Base-by-base conservation (phyloP, 2,329 filamentous ascomycete species). In the Arthrinium phaeospermum region DNA sequence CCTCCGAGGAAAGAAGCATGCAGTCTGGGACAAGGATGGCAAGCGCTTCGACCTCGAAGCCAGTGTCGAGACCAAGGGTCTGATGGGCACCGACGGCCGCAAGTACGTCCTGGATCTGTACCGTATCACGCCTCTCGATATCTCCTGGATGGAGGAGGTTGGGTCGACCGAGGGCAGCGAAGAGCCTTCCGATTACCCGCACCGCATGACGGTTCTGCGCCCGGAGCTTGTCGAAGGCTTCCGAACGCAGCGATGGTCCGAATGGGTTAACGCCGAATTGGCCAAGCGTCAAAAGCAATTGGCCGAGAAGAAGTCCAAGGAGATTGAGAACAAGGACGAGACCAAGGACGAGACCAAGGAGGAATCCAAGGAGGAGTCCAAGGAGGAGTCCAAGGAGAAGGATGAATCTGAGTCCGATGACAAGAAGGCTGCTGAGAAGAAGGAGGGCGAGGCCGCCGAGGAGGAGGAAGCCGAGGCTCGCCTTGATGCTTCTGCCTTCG, bases 51-150 rank as follows among this genome's bases (percentile, higher is more conserved):
- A 98, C 74, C 88, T 99, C 4, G 96, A 98, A 82, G 94, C 94
- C 53, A 98, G 95, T 78, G 95, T 99, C 19, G 96, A 99, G 84
- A 99, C 96, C 70, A 99, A 99, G 86, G 96, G 96, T 70, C 87
- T 99, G n/a, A 87, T 99, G 77, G 96, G 96, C 68, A 99, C 96
- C 0, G 96, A 99, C 80, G 96, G 95, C 49, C 91, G 96, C 78
- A 98, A 98, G 82, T 99, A 99, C 80, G 94, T 98, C n/a, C 89
- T 99, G 69, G 96, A 99, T 79, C 86, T 99, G 70, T 99, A 99
- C 86, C 91, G 96, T 72, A 92, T 98, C 75, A 97, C 96, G 3
- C 96, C 96, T 7, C 85, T 98, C 72, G 96, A 99, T 82, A 91
- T 98, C 71, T 83, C 88, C 30, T 99, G 97, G 95, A 88, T 98